Base-by-base conservation (phyloP, 1,284 basidiomycete genomes). In the Ustanciosporium gigantosporum region DNA sequence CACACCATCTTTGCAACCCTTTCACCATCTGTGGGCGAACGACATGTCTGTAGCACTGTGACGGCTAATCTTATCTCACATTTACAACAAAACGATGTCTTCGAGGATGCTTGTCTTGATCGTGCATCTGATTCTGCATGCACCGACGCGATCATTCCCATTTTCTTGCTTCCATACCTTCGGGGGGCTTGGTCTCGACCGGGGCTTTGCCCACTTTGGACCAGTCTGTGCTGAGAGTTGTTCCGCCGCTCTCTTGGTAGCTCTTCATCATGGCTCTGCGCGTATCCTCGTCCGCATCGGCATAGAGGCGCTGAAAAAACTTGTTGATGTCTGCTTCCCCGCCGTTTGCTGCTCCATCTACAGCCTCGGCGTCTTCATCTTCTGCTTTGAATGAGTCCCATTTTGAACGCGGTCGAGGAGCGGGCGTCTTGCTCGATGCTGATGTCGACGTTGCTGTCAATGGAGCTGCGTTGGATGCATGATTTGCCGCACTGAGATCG, bases 291-390 rank as follows among this genome's bases (percentile, higher is more conserved):
- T 74, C 68, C 17, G 75, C 74, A 20, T 70, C 68, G 14, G 70
- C 68, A 38, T 75, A 77, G 17, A 77, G 56, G 36, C 70, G 55
- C 36, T 76, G 67, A 58, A 77, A 77, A 36, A 77, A 77, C 8
- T 53, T 46, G 31, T 77, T 65, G 32, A 77, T 57, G 22, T 69
- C 68, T 2, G 65, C 66, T 14, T 68, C 66, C 5, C 25, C 64
- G 0, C 36, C 47, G 3, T 42, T 42, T n/a, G 16, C 14, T 16
- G 37, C 40, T 16, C 16, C 41, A 5, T 19, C 41, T 6, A 13
- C 46, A 5, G 42, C 41, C 11, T 36, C 48, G n/a, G 49, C 31
- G 9, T 31, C 35, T 11, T 61, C 65, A 4, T 65, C 64, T 25
- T 61, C 64, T 16, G 59, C 46, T n/a, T 62, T 27, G 46, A 73